Evolutionary conservation across 2,329 filamentous ascomycete genomes (phyloP), one percentile per base, ranked within the genome.

Genomic region (Aspergillus niger): DNA sequence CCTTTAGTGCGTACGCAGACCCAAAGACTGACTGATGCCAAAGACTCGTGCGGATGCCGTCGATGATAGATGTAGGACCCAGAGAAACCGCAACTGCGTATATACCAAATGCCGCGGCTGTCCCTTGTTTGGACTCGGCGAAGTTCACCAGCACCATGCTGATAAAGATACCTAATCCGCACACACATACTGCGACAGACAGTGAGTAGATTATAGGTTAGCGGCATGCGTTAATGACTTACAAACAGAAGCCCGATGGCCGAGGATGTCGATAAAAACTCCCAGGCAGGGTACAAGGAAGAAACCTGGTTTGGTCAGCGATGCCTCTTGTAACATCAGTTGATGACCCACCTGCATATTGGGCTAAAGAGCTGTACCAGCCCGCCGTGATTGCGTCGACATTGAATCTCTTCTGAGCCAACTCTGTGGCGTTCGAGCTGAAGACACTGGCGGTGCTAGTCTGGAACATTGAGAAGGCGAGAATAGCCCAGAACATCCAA

Each of bases 1-100:
- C 81, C 60, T 88, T 88, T 58, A 87, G 71, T 1, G 84, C 80
- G 61, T 87, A 88, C 0, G 82, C 86, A 0, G 84, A 82, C 0
- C 85, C 86, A 60, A 88, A 88, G 0, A 86, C 82, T 2, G 82
- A 82, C 58, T 85, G 82, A 26, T 86, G 79, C 82, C 84, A 86
- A 71, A 88, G 81, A 0, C 80, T 80, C 0, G 85, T 86, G 15
- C 86, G 83, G 26, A 87, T 85, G 22, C 82, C 78, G 67, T 88
- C 86, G 55, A 88, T 86, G 60, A 88, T 85, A 3, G 81, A 77
- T 0, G 85, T 86, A 0, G 85, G 84, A 0, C 85, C 85, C 1
- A 88, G 76, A 0, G 80, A 82, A 4, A 75, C 76, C 0, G 85
- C 83, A 11, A 88, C 74, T 0, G 85, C 86, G 47, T 83, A 88